phyloP scores from a whole-genome alignment of 805 yeast species.

The Suhomyces emberorum region DNA sequence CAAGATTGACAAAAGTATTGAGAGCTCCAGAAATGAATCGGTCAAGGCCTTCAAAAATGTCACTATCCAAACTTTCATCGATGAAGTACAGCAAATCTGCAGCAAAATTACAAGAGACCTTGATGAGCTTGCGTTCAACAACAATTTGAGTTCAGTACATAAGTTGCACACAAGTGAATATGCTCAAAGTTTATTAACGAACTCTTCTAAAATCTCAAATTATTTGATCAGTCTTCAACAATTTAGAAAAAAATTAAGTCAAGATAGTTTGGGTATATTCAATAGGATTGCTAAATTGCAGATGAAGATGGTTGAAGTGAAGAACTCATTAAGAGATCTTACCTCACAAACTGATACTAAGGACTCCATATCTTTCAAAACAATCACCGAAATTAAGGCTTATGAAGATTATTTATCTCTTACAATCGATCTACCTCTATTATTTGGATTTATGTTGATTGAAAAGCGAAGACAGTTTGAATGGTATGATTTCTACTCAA shows the following conservation, averaged over 20 bases:
- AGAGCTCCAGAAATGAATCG: constrained; percentile 39
- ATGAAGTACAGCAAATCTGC: constrained; percentile 7
- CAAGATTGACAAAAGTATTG: constrained; percentile 39
- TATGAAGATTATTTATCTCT: constrained; percentile 38
- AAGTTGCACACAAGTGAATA: constrained; percentile 16
- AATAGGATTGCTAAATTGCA: constrained; percentile 34
- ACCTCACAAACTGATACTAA: constrained; percentile 15
- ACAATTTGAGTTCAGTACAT: constrained; percentile 19
- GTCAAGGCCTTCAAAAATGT: constrained; percentile 21
- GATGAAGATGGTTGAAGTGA: constrained; percentile 34
- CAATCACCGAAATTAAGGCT: constrained; percentile 24
- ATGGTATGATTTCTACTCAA: constrained; percentile 48
- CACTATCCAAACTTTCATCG: constrained; percentile 7
- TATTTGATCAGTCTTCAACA: constrained; percentile 30
- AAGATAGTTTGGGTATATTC: constrained; percentile 24
- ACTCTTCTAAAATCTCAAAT: constrained; percentile 33
- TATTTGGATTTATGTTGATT: constrained; percentile 66
- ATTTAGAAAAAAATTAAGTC: constrained; percentile 25
- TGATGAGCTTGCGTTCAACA: constrained; percentile 13
- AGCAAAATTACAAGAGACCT: constrained; percentile 16
- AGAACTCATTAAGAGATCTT: constrained; percentile 24
- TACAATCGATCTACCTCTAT: constrained; percentile 64
- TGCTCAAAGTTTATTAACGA: constrained; percentile 25
- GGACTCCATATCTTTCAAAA: constrained; percentile 12
- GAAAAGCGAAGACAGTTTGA: constrained; percentile 58